Evolutionary conservation across 768 basidiomycete species (phyloP), one percentile per base, ranked within the genome.

Genomic region (Russula virescens): DNA sequence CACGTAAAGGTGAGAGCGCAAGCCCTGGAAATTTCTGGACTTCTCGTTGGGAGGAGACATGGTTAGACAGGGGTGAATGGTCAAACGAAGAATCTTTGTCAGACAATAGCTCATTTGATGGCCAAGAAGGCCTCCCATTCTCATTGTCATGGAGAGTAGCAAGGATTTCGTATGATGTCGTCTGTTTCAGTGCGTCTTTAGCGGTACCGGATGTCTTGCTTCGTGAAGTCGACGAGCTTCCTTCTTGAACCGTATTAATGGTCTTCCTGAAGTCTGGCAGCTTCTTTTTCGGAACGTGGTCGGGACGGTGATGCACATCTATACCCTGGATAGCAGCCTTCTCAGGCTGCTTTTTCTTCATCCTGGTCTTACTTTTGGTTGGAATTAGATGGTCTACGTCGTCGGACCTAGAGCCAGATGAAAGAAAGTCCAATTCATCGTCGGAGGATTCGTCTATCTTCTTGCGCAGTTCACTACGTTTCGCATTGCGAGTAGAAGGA

Each of bases 201-300:
- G 42, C 47, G 23, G 42, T 10, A 21, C 38, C 26, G 28, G 47
- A 40, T 49, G 45, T 46, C 16, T 40, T 34, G 48, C 56, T 25
- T 38, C 34, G 53, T 25, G 55, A 54, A 45, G 45, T 48, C 26
- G 62, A 64, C n/a, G 62, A 34, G 49, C 49, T 11, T 34, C n/a
- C 46, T 58, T 56, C 64, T 53, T 46, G 21, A 16, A n/a, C 19
- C 14, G 26, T 1, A 21, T 35, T 46, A 14, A 31, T 40, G 50
- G 46, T n/a, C 51, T 60, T 66, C 57, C 59, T 66, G 57, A 64
- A 66, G 50, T 54, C n/a, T 55, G 65, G 65, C 2, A 55, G 47
- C 38, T 66, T 65, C 52, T 11, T 51, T 47, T 42, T 63, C 11
- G 55, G 62, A 46, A 28, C 45, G 45, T 40, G n/a, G 28, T 40